Evolutionary conservation across 2,329 filamentous ascomycete species (phyloP), one percentile per base, ranked within the genome.

Genomic region (Aspergillus novofumigatus): DNA sequence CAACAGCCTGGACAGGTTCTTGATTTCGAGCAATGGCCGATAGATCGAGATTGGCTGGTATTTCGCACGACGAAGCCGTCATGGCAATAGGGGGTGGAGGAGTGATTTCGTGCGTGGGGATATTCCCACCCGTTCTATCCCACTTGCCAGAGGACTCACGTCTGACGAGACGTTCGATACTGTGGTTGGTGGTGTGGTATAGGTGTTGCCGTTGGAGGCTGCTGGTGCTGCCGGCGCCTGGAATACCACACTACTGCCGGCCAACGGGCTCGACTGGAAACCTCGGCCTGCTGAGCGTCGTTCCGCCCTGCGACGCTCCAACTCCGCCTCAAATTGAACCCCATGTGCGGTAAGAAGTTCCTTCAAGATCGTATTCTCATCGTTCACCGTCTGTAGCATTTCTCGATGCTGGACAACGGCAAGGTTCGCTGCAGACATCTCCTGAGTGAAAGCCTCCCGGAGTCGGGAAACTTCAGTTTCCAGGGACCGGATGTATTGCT

Each of bases 401-500:
- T 92, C 86, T 68, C 91, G 91, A 70, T 95, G 91, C 64, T 89
- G 86, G 48, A 73, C 68, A 11, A 78, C 59, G 20, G 72, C 67
- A 23, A 68, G 55, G 53, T 75, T 73, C 38, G 72, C 67, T 6
- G 86, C 83, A 20, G 88, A 83, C 52, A 83, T 86, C 67, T 86
- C 86, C 69, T 87, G 93, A n/a, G 88, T 83, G 58, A 75, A 79
- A 7, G 70, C 70, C 71, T 97, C 92, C 72, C 95, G 94, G 47
- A 97, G 80, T 51, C 91, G 87, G 21, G 95, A 81, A 4, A 97
- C 89, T 75, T 97, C 92, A 69, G 93, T 88, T 75, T 99, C 94
- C 17, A 97, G 84, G 10, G 90, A 86, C 74, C 95, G 95, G 79
- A 97, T 95, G 73, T 97, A 97, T 67, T 92, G 83, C 76, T 97